Conservation (phyloP, 140 eudicot genomes). For the Ambrosia hybrid region DNA sequence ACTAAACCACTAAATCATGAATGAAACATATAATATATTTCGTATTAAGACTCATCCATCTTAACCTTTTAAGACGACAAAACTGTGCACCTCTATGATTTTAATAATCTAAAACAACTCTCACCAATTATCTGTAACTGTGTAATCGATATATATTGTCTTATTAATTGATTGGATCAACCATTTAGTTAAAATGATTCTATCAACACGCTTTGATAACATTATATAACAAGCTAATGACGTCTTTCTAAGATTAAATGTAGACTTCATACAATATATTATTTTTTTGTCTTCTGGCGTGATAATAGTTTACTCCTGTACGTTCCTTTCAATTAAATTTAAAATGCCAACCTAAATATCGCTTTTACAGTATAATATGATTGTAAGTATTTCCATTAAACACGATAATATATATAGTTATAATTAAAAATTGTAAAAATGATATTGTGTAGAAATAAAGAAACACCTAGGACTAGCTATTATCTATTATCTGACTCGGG, state of each 20-base stretch:
- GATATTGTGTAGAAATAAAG: too few relatives aligned
- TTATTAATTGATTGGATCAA: neutral
- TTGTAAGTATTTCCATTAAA: neutral
- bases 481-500: too few relatives aligned
- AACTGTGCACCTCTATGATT: neutral
- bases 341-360: slow-evolving; percentile 12
- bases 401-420: neutral
- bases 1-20: too few relatives aligned
- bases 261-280: slow-evolving; percentile 15
- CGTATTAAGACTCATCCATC: too few relatives aligned
- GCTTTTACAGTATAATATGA: too few relatives aligned
- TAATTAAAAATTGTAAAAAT: too few relatives aligned
- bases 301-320: neutral
- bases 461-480: too few relatives aligned
- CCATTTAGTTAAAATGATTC: slow-evolving; percentile 17
- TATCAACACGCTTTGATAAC: slow-evolving; percentile 25
- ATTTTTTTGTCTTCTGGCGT: slow-evolving; percentile 6
- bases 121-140: slow-evolving; percentile 24
- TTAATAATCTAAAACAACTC: neutral
- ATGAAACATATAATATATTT: too few relatives aligned
- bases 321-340: slow-evolving; percentile 12
- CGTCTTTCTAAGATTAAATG: neutral
- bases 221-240: slow-evolving; percentile 9
- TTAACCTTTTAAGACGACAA: neutral
- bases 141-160: neutral